Percentiles rank a stretch among this genome's conserved stretches.
These are phyloP conservation scores for Nadsonia commutata DNA, from an alignment of 1,139 yeast species.

Conservation along the genomic window DNA sequence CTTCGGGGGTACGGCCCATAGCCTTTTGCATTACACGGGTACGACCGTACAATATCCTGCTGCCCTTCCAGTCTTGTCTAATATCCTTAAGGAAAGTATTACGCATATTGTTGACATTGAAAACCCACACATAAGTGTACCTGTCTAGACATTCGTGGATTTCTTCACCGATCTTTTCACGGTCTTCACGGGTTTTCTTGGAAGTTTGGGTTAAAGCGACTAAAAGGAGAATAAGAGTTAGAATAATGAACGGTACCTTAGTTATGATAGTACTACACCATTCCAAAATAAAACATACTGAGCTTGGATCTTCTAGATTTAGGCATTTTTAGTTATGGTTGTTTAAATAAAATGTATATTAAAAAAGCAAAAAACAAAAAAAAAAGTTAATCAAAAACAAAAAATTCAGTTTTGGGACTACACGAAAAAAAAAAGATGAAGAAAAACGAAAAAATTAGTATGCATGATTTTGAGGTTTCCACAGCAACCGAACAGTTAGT, in stretches of 20 bases:
- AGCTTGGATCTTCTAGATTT: slow-evolving; percentile 72
- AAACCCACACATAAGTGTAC: slow-evolving; percentile 68
- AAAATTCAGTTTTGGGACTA: too few species aligned
- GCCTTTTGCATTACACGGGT: slow-evolving; percentile 89
- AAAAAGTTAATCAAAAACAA: slow-evolving; percentile 4
- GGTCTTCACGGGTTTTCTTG: slow-evolving; percentile 87
- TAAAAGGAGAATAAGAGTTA: slow-evolving; percentile 8
- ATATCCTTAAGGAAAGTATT: slow-evolving; percentile 91
- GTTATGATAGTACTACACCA: neutral
- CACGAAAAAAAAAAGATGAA: neutral
- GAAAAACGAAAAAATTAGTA: neutral
- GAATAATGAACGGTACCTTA: too few species aligned
- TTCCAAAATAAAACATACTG: slow-evolving; percentile 12
- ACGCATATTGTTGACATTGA: slow-evolving; percentile 82
- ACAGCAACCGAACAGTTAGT: too few species aligned
- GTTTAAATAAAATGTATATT: neutral
- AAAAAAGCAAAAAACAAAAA: slow-evolving; percentile 1
- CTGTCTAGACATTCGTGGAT: slow-evolving; percentile 70
- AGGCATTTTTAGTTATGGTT: slow-evolving; percentile 44
- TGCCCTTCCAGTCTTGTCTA: slow-evolving; percentile 83
- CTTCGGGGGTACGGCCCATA: slow-evolving; percentile 71
- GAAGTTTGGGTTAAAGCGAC: slow-evolving; percentile 95
- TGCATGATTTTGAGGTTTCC: too few species aligned
- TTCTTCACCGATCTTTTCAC: slow-evolving; percentile 80
- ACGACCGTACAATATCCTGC: slow-evolving; percentile 78